Base-by-base conservation (phyloP, 1,284 basidiomycete species). In the Athelia sp. region DNA sequence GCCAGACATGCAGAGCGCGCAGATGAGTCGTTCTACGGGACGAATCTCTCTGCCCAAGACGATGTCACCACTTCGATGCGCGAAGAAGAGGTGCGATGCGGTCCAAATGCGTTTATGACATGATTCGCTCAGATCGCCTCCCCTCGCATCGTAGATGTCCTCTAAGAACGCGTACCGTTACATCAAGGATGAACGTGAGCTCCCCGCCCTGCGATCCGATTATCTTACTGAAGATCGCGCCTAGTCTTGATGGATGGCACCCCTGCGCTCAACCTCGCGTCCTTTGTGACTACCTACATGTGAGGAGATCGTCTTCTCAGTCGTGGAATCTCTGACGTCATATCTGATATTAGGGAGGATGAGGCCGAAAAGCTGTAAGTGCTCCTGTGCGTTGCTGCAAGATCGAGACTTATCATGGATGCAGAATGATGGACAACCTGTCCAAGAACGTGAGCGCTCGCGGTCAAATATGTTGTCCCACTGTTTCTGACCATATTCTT, bases 211-310 rank as follows among this genome's bases (percentile, higher is more conserved):
- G 6, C n/a, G n/a, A 17, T 40, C 36, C 26, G 36, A 21, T 40
- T 40, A 40, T 6, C 36, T 17, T 21, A 21, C 9, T 29, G 13
- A 17, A 17, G 36, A 40, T 40, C 36, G 19, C 36, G 19, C 19
- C 9, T 40, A 40, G 36, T 40, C n/a, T 21, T 40, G 19, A 40
- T 40, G 36, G 93, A 95, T 64, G 91, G 90, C 8, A 84, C 78
- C 24, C 85, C 84, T 1, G 71, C 80, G 31, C 71, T 92, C 55
- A 98, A 97, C 68, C 73, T 98, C 23, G 95, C 95, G 0, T 90
- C 87, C 2, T 81, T 81, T 55, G 79, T 81, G 17, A 73, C 80
- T 60, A 87, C 85, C 3, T 88, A 82, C 81, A 83, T 81, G 79
- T 40, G 36, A 40, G 36, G 6, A 17, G 36, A 40, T 40, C n/a